These are phyloP conservation scores for Aphanomyces invadans DNA, from an alignment of 352 stramenopile genomes.

Conservation along the genomic window DNA sequence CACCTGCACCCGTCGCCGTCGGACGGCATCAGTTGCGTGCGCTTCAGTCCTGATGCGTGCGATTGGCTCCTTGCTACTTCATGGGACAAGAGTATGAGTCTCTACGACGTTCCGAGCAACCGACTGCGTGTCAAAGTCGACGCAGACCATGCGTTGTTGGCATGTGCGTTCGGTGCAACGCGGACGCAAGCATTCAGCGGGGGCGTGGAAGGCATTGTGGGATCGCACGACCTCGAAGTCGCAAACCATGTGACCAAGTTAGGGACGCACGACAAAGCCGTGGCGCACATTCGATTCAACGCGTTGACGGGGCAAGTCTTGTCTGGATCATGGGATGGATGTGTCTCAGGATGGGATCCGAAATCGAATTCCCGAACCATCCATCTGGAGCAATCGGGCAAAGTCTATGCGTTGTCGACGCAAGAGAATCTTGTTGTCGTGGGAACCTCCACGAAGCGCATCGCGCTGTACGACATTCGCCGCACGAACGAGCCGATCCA, in stretches of 20 bases:
- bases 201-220: slow-evolving; percentile 57
- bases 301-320: slow-evolving; percentile 35
- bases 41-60: slow-evolving; percentile 46
- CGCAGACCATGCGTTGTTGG: slow-evolving; percentile 59
- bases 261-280: slow-evolving; percentile 42
- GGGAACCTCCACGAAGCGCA: slow-evolving; percentile 43
- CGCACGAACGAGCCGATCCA: slow-evolving; percentile 58
- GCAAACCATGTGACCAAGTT: slow-evolving; percentile 34
- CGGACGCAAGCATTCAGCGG: slow-evolving; percentile 63
- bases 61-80: slow-evolving; percentile 62
- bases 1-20: slow-evolving; percentile 66
- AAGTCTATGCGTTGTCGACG: slow-evolving; percentile 65
- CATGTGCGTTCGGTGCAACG: slow-evolving; percentile 51
- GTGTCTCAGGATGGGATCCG: slow-evolving; percentile 57
- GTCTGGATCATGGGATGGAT: slow-evolving; percentile 61
- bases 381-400: slow-evolving; percentile 40
- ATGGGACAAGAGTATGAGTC: slow-evolving; percentile 64
- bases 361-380: slow-evolving; percentile 45
- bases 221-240: slow-evolving; percentile 42
- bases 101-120: slow-evolving; percentile 47
- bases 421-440: slow-evolving; percentile 50
- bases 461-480: slow-evolving; percentile 78
- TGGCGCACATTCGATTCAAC: slow-evolving; percentile 53
- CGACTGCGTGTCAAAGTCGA: slow-evolving; percentile 51
- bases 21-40: slow-evolving; percentile 76